Evolutionary conservation across 208 protist species (phyloP).

Genomic region (Wallacemonas rigidus): DNA sequence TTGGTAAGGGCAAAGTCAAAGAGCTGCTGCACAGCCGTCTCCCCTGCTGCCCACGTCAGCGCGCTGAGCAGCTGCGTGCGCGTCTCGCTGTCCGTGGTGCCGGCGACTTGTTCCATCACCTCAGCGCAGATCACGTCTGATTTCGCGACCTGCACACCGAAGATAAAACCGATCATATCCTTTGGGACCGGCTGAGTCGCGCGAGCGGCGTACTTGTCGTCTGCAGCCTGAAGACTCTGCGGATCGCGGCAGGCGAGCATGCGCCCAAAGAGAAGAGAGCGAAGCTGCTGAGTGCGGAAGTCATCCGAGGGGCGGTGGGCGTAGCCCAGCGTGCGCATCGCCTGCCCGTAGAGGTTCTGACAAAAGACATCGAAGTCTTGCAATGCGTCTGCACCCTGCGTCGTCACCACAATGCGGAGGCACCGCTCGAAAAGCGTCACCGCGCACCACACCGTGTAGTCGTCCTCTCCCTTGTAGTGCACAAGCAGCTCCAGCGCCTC

Average conservation of each 20-base stretch:
- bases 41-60: slow-evolving; percentile 37
- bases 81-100: slow-evolving; percentile 47
- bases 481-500: slow-evolving; percentile 48
- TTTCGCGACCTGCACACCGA: slow-evolving; percentile 40
- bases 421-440: slow-evolving; percentile 50
- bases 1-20: slow-evolving; percentile 72
- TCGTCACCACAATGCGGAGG: slow-evolving; percentile 45
- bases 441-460: slow-evolving; percentile 24
- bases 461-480: slow-evolving; percentile 23
- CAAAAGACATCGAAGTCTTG: slow-evolving; percentile 53
- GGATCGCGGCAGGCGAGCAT: slow-evolving; percentile 41
- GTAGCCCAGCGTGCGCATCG: slow-evolving; percentile 41
- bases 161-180: slow-evolving; percentile 54
- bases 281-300: slow-evolving; percentile 46
- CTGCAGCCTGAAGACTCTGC: slow-evolving; percentile 32
- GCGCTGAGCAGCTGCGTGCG: slow-evolving; percentile 55
- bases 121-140: slow-evolving; percentile 40
- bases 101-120: slow-evolving; percentile 46
- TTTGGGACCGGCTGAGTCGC: slow-evolving; percentile 38
- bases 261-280: slow-evolving; percentile 45
- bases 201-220: slow-evolving; percentile 43
- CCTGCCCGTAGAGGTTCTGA: slow-evolving; percentile 45
- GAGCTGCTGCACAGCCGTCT: slow-evolving; percentile 37
- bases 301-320: slow-evolving; percentile 22
- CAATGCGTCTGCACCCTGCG: slow-evolving; percentile 33